Base-by-base conservation (phyloP, 768 basidiomycete species). In the Chalciporus chontae region DNA sequence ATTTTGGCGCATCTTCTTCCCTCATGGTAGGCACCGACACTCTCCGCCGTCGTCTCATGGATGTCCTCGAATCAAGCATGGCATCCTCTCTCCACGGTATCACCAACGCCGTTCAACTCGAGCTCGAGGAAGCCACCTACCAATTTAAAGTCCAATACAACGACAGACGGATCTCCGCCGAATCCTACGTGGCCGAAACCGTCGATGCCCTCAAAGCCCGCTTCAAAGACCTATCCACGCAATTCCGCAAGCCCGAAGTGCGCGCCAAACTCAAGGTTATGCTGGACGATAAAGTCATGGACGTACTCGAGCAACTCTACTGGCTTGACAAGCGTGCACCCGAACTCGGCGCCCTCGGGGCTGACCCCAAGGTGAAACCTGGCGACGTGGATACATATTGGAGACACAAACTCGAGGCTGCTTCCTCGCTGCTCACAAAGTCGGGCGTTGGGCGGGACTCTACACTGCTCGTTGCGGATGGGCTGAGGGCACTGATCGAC, bases 61-160 rank as follows among this genome's bases (percentile, higher is more conserved):
- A 96, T 58, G 95, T 98, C 5, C 77, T 99, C 50, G 96, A 99
- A 67, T 92, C 92, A 11, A 94, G 90, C 31, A 99, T 99, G 96
- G 90, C 94, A 0, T 89, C 89, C 2, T 94, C 93, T 32, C 77
- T 99, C 4, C 94, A 97, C 61, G 85, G 90, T 2, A 98, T 99
- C 67, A 90, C 91, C 51, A 98, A 98, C 69, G 93, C 93, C 3
- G 96, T 98, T 9, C 93, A 96, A 61, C 81, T 97, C 34, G 96
- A 99, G 66, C 77, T 99, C 8, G 96, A 99, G 69, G 96, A 98
- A 62, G 85, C 96, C 3, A 86, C 85, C 11, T 99, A 99, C 67
- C 96, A 98, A 68, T 99, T 99, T 81, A 99, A 99, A 71, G 96
- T 99, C 2, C 88, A 94, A 67, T 92, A 91, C 72, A 99, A 99